phyloP scores from a whole-genome alignment of 331 rosid species.

The Ulmus americana region DNA sequence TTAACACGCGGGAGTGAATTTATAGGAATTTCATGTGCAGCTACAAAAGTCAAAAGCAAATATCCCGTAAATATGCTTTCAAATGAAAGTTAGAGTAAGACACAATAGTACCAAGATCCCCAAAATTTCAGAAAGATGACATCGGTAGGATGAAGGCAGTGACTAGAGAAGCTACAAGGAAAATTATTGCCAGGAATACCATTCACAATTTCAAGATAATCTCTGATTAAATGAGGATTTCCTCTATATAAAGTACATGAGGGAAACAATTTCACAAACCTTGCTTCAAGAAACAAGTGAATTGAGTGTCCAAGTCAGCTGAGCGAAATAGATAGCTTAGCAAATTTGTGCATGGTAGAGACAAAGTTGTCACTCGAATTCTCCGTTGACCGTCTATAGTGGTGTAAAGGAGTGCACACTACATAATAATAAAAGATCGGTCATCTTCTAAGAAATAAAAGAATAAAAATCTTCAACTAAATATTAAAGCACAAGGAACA shows the following conservation, averaged over 20 bases:
- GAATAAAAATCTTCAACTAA: not conserved
- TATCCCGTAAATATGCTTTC: not conserved
- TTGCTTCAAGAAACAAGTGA: conserved; percentile 91
- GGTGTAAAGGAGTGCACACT: conserved; percentile 98
- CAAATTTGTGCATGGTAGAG: conserved; percentile 94
- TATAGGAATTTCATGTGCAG: conserved; percentile 74
- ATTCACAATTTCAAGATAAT: conserved; percentile 3
- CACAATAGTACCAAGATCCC: not conserved
- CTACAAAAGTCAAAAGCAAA: conserved; percentile 37
- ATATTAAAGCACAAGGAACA: conserved; percentile 4
- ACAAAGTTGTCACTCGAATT: conserved; percentile 75
- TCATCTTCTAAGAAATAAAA: not conserved
- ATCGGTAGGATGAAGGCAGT: conserved; percentile 7
- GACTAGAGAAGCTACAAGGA: not conserved
- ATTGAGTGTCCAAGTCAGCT: conserved; percentile 93
- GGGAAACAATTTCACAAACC: conserved; percentile 45
- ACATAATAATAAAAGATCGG: conserved; percentile 22
- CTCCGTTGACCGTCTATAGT: conserved; percentile 89
- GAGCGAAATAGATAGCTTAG: conserved; percentile 85
- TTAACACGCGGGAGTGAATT: conserved; percentile 67
- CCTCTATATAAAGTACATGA: not conserved
- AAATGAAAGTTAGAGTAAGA: not conserved
- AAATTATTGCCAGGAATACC: not conserved
- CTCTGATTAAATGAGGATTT: not conserved
- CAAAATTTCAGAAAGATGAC: not conserved